Conservation (phyloP, 108 stramenopile genomes). For the Discostella pseudostelligera region DNA sequence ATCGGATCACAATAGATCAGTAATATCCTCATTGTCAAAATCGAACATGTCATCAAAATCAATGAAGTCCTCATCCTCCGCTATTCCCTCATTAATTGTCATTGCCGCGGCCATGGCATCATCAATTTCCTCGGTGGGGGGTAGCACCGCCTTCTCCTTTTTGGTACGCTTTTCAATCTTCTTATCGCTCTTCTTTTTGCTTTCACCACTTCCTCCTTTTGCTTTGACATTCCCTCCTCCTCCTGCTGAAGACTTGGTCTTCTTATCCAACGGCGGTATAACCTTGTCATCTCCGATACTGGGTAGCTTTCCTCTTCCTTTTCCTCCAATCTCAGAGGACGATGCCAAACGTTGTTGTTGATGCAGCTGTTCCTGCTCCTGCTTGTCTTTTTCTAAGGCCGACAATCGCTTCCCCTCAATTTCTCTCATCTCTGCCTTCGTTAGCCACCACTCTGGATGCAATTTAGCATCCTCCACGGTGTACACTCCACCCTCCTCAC, state of each 20-base stretch:
- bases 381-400: constrained; percentile 18
- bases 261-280: no score
- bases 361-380: constrained; percentile 29
- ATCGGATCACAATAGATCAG: constrained; percentile 25
- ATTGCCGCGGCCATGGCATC: constrained; percentile 56
- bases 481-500: constrained; percentile 65
- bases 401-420: constrained; percentile 34
- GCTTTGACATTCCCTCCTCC: neutral
- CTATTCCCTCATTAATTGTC: constrained; percentile 37
- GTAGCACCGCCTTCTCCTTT: constrained; percentile 21
- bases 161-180: constrained; percentile 38
- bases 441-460: constrained; percentile 85
- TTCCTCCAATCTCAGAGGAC: neutral
- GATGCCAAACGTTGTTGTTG: constrained; percentile 10
- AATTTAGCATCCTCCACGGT: constrained; percentile 51
- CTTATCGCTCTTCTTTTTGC: constrained; percentile 39
- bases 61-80: constrained; percentile 58
- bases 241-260: no score
- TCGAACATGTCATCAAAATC: constrained; percentile 56
- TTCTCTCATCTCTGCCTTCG: constrained; percentile 53
- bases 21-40: constrained; percentile 59
- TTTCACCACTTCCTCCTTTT: neutral
- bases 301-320: constrained; percentile 29
- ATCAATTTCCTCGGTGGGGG: constrained; percentile 47
- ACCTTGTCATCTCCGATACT: no score